Percentiles rank a stretch among this genome's conserved stretches.
These are phyloP conservation scores for Coniochaeta pulveracea DNA, from an alignment of 2,329 filamentous ascomycete species.

Conservation along the genomic window DNA sequence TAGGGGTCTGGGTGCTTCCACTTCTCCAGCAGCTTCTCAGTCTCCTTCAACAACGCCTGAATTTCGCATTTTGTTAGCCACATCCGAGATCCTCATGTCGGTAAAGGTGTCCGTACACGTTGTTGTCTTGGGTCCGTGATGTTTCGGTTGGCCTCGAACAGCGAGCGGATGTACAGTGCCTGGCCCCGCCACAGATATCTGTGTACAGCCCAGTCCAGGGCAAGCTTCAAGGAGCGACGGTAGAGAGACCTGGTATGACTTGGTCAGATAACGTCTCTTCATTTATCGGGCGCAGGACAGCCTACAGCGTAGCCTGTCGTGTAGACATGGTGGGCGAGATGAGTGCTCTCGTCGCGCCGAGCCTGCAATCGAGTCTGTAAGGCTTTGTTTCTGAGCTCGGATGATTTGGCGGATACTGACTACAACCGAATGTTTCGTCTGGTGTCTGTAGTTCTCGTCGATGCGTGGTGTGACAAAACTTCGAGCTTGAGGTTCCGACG, in stretches of 20 bases:
- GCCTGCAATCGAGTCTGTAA: too few species aligned
- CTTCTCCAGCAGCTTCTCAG: conserved; percentile 75
- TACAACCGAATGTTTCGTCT: not conserved
- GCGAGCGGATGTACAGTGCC: conserved; percentile 85
- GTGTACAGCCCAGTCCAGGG: conserved; percentile 92
- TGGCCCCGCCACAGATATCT: conserved; percentile 90
- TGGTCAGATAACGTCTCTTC: conserved; percentile 8
- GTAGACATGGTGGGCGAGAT: conserved; percentile 25
- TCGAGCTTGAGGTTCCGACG: not conserved
- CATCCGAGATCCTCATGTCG: not conserved
- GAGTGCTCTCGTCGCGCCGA: not conserved
- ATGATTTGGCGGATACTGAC: not conserved
- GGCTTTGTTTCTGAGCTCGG: too few species aligned
- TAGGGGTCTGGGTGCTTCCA: conserved; percentile 99
- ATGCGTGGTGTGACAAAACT: not conserved
- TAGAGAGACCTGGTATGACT: conserved; percentile 56
- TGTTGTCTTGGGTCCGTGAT: conserved; percentile 77
- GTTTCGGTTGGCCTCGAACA: conserved; percentile 89
- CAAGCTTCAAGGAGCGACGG: conserved; percentile 81
- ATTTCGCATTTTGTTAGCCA: conserved; percentile 7
- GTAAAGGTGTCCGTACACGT: conserved; percentile 44
- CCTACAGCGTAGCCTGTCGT: conserved; percentile 40
- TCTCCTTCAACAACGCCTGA: conserved; percentile 75
- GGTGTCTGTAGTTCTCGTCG: not conserved
- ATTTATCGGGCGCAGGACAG: not conserved